phyloP scores from a whole-genome alignment of 2,329 filamentous ascomycete species.

The Xylariaceae sp. region DNA sequence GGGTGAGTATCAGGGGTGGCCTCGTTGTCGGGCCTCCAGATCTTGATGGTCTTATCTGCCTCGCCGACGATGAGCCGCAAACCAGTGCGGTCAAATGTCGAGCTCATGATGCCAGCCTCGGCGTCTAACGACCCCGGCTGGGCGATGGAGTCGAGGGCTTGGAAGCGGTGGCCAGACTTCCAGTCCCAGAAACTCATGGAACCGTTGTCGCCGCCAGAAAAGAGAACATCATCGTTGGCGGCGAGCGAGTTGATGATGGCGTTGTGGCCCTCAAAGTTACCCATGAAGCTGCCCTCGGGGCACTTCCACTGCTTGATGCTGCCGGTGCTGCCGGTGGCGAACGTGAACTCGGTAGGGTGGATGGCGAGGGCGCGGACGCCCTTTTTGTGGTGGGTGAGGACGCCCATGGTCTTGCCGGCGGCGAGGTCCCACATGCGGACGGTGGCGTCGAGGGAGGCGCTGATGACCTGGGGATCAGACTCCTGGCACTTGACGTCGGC shows the following conservation, averaged over 20 bases:
- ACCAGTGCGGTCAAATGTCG: constrained; percentile 86
- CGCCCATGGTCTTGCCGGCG: constrained; percentile 92
- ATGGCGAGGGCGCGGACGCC: constrained; percentile 80
- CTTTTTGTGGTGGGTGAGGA: constrained; percentile 98
- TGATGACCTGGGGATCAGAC: constrained; percentile 93
- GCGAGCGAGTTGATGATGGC: constrained; percentile 92
- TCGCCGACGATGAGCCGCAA: constrained; percentile 89
- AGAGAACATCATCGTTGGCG: constrained; percentile 91
- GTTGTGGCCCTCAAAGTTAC: constrained; percentile 97
- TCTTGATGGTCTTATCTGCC: constrained; percentile 97
- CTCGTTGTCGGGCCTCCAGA: constrained; percentile 91
- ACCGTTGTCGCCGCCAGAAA: constrained; percentile 93
- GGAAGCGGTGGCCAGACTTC: constrained; percentile 93
- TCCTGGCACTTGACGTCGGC: constrained; percentile 90
- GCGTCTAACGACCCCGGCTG: constrained; percentile 93
- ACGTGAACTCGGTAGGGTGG: constrained; percentile 93
- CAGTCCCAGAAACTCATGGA: constrained; percentile 98
- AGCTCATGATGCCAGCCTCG: constrained; percentile 91
- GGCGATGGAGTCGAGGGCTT: constrained; percentile 83
- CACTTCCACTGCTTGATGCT: constrained; percentile 99
- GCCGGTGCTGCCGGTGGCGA: constrained; percentile 85
- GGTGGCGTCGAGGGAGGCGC: constrained; percentile 86
- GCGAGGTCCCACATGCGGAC: constrained; percentile 94
- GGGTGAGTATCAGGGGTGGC: constrained; percentile 91
- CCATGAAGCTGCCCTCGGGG: constrained; percentile 97